Evolutionary conservation across 2,329 filamentous ascomycete species (phyloP).

Genomic region (Catunica adiposa): DNA sequence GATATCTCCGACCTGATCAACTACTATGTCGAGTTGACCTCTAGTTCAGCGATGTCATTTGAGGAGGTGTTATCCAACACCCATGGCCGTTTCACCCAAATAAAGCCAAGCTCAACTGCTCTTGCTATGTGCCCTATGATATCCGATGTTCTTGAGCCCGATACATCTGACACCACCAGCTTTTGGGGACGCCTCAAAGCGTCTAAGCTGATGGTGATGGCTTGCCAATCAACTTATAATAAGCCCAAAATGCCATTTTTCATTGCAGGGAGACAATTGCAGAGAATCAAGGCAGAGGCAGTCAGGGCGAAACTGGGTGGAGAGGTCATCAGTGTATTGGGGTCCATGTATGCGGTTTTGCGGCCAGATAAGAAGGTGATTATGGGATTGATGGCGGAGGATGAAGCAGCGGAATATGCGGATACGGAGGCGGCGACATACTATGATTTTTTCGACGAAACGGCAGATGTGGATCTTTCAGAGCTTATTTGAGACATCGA

Average conservation of each 20-base stretch:
- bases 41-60: background rate
- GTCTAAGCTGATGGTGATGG: constrained; percentile 29
- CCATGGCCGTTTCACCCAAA: background rate
- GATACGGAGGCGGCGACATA: constrained; percentile 10
- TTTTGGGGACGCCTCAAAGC: constrained; percentile 35
- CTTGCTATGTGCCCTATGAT: background rate
- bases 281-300: constrained; percentile 28
- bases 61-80: background rate
- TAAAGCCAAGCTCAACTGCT: background rate
- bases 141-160: constrained; percentile 14
- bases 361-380: constrained; percentile 23
- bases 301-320: constrained; percentile 2
- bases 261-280: constrained; percentile 33
- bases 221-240: background rate
- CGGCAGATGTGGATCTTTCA: background rate
- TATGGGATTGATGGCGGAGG: constrained; percentile 16
- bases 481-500: background rate
- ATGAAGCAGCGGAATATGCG: constrained; percentile 19
- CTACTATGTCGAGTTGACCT: background rate
- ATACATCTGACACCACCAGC: constrained; percentile 19
- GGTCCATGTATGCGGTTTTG: constrained; percentile 23
- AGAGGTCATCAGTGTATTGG: constrained; percentile 16
- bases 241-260: constrained; percentile 20
- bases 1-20: background rate
- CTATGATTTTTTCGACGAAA: background rate